phyloP scores from a whole-genome alignment of 2,329 filamentous ascomycete genomes.

The Epichloe hybrida region DNA sequence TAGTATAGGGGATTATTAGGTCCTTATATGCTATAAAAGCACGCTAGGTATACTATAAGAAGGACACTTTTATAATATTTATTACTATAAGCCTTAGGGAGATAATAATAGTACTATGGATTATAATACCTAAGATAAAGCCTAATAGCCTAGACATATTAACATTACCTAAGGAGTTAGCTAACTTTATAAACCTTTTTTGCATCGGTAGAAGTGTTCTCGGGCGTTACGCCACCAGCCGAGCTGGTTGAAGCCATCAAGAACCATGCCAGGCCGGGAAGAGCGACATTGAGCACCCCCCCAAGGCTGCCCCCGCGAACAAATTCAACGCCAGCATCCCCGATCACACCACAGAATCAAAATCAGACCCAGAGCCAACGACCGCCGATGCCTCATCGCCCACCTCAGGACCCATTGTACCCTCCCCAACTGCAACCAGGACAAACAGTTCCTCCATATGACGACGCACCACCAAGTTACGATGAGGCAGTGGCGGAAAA shows the following conservation, averaged over 20 bases:
- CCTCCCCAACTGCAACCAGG: conserved; percentile 38
- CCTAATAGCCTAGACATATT: too few species aligned
- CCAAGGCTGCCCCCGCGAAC: conserved; percentile 24
- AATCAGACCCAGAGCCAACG: conserved; percentile 1
- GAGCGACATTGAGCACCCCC: conserved; percentile 22
- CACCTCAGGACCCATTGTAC: conserved; percentile 37
- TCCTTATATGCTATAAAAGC: too few species aligned
- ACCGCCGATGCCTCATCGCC: conserved; percentile 14
- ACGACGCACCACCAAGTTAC: conserved; percentile 87
- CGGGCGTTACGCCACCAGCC: conserved; percentile 70
- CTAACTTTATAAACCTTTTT: too few species aligned
- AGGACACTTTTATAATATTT: too few species aligned
- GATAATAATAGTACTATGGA: too few species aligned
- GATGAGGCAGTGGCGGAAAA: conserved; percentile 81
- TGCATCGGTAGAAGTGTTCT: conserved; percentile 62
- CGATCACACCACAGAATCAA: conserved; percentile 10
- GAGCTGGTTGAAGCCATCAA: conserved; percentile 53
- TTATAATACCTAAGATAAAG: too few species aligned
- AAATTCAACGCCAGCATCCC: conserved; percentile 11
- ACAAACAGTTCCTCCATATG: conserved; percentile 34
- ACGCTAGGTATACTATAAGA: too few species aligned
- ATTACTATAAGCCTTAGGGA: too few species aligned
- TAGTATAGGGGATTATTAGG: too few species aligned
- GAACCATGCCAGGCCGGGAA: conserved; percentile 23
- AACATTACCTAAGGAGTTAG: too few species aligned